Conservation (phyloP, 2,329 filamentous ascomycete species). For the Claviceps humidiphila region DNA sequence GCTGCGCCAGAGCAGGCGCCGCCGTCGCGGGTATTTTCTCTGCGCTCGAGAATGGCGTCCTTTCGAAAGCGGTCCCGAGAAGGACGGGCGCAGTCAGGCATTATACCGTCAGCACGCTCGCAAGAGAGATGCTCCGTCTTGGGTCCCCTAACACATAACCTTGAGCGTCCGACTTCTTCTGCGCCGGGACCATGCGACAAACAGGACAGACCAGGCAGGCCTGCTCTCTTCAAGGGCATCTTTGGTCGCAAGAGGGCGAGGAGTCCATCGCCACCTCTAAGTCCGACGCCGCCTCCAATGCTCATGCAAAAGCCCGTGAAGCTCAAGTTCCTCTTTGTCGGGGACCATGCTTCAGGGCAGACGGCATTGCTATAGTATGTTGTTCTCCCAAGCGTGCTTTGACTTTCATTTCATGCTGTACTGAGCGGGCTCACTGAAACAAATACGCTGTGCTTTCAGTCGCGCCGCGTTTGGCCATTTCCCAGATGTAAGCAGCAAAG, state of each 20-base stretch:
- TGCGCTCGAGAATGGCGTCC: not conserved
- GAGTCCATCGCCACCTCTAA: constrained; percentile 5
- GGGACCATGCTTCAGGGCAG: constrained; percentile 19
- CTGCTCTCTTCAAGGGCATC: not conserved
- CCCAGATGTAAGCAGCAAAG: constrained; percentile 18
- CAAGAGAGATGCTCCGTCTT: not conserved
- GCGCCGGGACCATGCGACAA: not conserved
- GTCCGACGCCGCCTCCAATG: not conserved
- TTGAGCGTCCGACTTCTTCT: not conserved
- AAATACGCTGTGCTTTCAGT: constrained; percentile 9
- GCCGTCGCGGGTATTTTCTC: not conserved
- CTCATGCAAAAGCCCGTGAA: constrained; percentile 6
- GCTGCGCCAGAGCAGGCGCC: not conserved
- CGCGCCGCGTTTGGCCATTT: constrained; percentile 25
- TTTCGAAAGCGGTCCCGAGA: not conserved
- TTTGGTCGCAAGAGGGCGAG: constrained; percentile 11
- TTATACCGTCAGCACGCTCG: not conserved
- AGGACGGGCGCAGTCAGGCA: too few species aligned
- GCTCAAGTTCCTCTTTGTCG: constrained; percentile 25
- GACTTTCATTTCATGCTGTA: not conserved
- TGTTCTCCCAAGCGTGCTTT: not conserved
- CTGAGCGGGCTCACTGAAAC: not conserved
- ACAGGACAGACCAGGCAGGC: not conserved
- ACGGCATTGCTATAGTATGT: constrained; percentile 25
- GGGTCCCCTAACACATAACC: too few species aligned